These are phyloP conservation scores for Podospora pseudoanserina DNA, from an alignment of 495 filamentous ascomycete species.

Conservation along the genomic window DNA sequence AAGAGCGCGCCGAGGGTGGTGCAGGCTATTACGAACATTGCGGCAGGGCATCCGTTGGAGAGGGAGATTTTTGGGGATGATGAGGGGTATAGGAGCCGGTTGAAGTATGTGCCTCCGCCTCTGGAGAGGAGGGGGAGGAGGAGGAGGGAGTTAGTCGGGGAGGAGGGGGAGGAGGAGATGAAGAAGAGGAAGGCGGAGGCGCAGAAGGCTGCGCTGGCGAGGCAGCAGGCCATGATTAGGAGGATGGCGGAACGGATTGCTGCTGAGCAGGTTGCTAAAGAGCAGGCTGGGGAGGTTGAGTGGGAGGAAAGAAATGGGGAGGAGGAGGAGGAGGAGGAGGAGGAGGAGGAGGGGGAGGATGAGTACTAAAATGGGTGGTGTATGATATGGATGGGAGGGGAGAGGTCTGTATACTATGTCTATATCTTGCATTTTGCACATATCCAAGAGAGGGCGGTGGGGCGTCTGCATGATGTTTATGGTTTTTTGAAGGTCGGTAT, in stretches of 20 bases:
- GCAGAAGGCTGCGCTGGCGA: background rate
- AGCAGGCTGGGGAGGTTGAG: background rate
- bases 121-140: background rate
- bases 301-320: background rate
- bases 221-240: background rate
- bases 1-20: conserved; percentile 29
- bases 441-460: background rate
- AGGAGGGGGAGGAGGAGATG: background rate
- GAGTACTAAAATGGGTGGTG: background rate
- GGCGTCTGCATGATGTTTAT: background rate
- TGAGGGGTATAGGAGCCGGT: background rate
- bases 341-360: background rate
- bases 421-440: background rate
- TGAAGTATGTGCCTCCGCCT: background rate
- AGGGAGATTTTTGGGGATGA: conserved; percentile 14
- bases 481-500: background rate
- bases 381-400: background rate
- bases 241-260: background rate
- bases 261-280: background rate
- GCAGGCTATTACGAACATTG: conserved; percentile 40
- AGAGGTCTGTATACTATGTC: background rate
- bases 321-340: too few species aligned
- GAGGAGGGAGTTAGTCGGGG: background rate
- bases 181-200: background rate
- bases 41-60: conserved; percentile 14